Percentiles rank a stretch among this genome's conserved stretches.
These are phyloP conservation scores for Porpolomopsis calyptriformis DNA, from an alignment of 768 basidiomycete genomes.

Conservation along the genomic window DNA sequence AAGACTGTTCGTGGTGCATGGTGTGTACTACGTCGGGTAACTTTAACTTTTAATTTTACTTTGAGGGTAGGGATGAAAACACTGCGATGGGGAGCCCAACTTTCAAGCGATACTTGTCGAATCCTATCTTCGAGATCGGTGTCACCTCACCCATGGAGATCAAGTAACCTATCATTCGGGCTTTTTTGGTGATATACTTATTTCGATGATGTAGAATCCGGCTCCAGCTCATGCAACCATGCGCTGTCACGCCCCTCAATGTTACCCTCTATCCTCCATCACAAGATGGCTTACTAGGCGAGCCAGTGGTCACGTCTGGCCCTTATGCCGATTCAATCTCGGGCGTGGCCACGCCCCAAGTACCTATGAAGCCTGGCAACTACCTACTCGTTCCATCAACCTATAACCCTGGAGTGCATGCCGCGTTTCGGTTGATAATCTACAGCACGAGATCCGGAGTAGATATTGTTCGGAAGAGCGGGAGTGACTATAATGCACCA, in stretches of 20 bases:
- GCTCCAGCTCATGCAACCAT: constrained; percentile 45
- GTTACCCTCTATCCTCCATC: constrained; percentile 43
- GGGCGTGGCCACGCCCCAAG: constrained; percentile 54
- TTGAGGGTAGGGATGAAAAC: constrained; percentile 29
- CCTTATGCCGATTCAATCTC: constrained; percentile 66
- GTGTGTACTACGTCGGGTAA: constrained; percentile 27
- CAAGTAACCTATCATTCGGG: constrained; percentile 31
- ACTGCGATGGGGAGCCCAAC: constrained; percentile 64
- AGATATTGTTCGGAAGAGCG: neutral
- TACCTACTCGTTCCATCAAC: constrained; percentile 72
- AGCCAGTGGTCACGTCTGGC: constrained; percentile 58
- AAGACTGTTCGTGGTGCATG: constrained; percentile 63
- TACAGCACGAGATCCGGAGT: constrained; percentile 33
- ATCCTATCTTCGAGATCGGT: constrained; percentile 59
- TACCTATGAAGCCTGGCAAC: constrained; percentile 44
- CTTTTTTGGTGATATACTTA: neutral
- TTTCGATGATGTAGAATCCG: constrained; percentile 42
- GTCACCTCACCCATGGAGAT: constrained; percentile 43
- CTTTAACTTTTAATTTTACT: neutral
- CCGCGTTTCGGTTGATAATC: constrained; percentile 48
- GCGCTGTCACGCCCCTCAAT: constrained; percentile 42
- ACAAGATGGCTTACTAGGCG: constrained; percentile 21
- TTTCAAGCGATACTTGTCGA: constrained; percentile 50
- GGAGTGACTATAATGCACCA: too few species aligned
- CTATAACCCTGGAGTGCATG: constrained; percentile 47